These are phyloP conservation scores for Porogramme epimiltina DNA, from an alignment of 1,284 basidiomycete genomes.

Conservation along the genomic window DNA sequence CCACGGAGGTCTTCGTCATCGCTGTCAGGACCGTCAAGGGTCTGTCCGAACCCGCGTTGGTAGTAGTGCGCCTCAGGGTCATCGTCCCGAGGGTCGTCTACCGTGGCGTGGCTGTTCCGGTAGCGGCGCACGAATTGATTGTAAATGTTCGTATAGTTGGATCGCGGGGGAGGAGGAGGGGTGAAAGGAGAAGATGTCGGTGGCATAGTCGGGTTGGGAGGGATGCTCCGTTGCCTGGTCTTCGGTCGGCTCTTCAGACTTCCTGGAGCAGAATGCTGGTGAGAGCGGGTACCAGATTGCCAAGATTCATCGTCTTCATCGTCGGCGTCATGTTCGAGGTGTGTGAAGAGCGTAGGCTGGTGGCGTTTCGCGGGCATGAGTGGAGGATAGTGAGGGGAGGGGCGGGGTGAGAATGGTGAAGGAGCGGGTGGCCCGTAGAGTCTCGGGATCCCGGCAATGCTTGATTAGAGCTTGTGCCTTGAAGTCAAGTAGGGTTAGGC, in stretches of 20 bases:
- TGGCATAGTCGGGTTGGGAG: conserved; percentile 30
- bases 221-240: conserved; percentile 39
- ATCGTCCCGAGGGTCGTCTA: conserved; percentile 66
- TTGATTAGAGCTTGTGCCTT: background rate
- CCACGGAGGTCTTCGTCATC: conserved; percentile 68
- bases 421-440: background rate
- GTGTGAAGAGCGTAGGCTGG: conserved; percentile 67
- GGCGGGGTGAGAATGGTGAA: background rate
- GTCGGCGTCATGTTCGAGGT: conserved; percentile 52
- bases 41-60: conserved; percentile 68
- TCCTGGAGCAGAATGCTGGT: conserved; percentile 25
- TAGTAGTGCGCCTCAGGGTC: conserved; percentile 76
- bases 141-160: conserved; percentile 68
- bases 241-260: conserved; percentile 30
- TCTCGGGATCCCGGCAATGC: background rate
- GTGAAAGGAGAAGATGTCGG: conserved; percentile 31
- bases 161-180: conserved; percentile 30
- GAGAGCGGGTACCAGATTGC: conserved; percentile 32
- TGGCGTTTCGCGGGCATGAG: conserved; percentile 45
- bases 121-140: conserved; percentile 78
- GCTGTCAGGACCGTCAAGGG: conserved; percentile 73
- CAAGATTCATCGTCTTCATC: conserved; percentile 48
- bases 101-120: conserved; percentile 55
- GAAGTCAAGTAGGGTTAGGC: too few relatives aligned
- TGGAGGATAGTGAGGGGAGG: conserved; percentile 8